Evolutionary conservation across 805 yeast species (phyloP).

Genomic region (Pichia scutulata): DNA sequence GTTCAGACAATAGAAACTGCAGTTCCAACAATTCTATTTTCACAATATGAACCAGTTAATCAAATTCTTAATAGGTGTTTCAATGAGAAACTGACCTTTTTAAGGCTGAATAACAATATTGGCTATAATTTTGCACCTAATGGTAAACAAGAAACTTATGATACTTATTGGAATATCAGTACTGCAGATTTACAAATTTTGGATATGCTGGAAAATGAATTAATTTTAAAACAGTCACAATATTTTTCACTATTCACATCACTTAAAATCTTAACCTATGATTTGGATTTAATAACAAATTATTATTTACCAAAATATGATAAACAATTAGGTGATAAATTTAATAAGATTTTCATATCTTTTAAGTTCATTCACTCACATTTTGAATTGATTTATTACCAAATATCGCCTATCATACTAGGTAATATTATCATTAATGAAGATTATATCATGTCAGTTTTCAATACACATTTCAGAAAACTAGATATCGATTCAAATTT

Average conservation of each 20-base stretch:
- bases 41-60: conserved; percentile 8
- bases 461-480: background rate
- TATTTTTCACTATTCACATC: background rate
- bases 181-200: background rate
- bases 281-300: background rate
- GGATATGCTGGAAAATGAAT: background rate
- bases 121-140: background rate
- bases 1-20: background rate
- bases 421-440: background rate
- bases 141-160: background rate
- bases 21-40: background rate
- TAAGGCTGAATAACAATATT: background rate
- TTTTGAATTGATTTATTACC: background rate
- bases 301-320: background rate
- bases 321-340: background rate
- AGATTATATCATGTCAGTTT: background rate
- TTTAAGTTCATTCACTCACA: background rate
- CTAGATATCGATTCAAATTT: background rate
- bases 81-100: background rate
- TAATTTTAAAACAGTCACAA: background rate
- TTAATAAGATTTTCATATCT: background rate
- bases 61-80: background rate
- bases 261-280: background rate
- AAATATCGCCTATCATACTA: background rate
- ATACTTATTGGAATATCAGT: background rate